A percentile compares a stretch with the other conserved stretches of the same genome.
Conservation (phyloP, 2,329 filamentous ascomycete genomes). For the Coniochaeta pulveracea region DNA sequence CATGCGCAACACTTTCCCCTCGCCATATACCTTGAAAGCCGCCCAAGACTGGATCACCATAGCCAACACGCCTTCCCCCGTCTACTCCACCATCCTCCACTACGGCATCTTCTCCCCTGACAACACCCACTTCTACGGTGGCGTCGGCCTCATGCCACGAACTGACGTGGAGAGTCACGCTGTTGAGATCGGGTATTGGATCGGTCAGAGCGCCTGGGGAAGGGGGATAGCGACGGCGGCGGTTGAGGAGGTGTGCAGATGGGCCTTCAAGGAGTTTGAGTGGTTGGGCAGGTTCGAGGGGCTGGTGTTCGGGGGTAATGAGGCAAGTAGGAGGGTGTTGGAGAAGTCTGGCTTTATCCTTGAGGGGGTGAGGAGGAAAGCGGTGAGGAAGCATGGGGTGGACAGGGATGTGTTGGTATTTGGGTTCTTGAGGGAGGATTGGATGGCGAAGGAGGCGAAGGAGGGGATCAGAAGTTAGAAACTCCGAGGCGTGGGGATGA, state of each 20-base stretch:
- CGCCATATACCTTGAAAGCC: constrained; percentile 29
- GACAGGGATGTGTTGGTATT: constrained; percentile 25
- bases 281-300: constrained; percentile 30
- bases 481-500: neutral
- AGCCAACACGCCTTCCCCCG: constrained; percentile 13
- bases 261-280: constrained; percentile 30
- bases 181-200: constrained; percentile 39
- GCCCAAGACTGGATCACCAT: constrained; percentile 25
- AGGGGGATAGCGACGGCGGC: constrained; percentile 31
- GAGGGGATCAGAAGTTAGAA: neutral
- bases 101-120: constrained; percentile 22
- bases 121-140: constrained; percentile 24
- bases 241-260: constrained; percentile 23
- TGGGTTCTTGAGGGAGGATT: constrained; percentile 19
- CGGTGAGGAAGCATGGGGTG: constrained; percentile 28
- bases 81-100: constrained; percentile 18
- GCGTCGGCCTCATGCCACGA: constrained; percentile 24
- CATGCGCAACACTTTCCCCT: constrained; percentile 33
- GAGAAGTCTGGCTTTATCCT: constrained; percentile 27
- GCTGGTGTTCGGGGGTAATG: constrained; percentile 23
- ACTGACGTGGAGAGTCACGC: constrained; percentile 28
- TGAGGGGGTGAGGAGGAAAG: constrained; percentile 31
- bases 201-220: constrained; percentile 30
- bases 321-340: constrained; percentile 29
- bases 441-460: neutral